Base-by-base conservation (phyloP, 1,284 basidiomycete genomes). In the Ceratobasidium sp. region DNA sequence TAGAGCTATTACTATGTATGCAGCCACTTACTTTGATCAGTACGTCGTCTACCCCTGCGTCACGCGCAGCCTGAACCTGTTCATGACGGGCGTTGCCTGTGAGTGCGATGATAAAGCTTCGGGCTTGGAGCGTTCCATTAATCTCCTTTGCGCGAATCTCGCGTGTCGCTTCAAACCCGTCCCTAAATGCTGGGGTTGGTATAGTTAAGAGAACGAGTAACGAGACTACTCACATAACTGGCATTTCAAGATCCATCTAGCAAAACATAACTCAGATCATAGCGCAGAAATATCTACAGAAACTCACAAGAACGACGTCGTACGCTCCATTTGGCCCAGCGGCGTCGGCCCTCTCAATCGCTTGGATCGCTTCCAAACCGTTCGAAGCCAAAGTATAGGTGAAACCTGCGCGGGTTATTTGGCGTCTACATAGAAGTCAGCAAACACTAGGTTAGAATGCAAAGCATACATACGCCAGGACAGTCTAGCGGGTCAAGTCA, bases 211-310 rank as follows among this genome's bases (percentile, higher is more conserved):
- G 15, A 56, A 27, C 54, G 1, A 2, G 27, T 19, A 45, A 50
- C 31, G 57, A 50, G 11, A 62, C 36, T 15, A 56, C 64, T 4
- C 29, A 72, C 79, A 81, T 79, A 22, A 80, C 80, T 6, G 80
- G 80, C 80, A 81, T 81, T 69, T 81, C 80, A 59, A 80, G 79
- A 59, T 81, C 80, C 80, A 81, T 81, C 79, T 80, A 31, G n/a
- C 8, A 36, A 17, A 27, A 9, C 15, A 60, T 41, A 17, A 36
- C n/a, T 60, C 22, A 41, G 14, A n/a, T 29, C 22, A 41, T 2
- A n/a, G 22, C 19, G 3, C 17, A 44, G 11, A 24, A 60, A 45
- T 5, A 17, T 5, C 7, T 59, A 24, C 9, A n/a, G 9, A 22
- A 7, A 75, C 77, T 67, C 47, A 80, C 79, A 56, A 81, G 69